phyloP scores from a whole-genome alignment of 1,139 yeast genomes.

The Suhomyces anneliseae region DNA sequence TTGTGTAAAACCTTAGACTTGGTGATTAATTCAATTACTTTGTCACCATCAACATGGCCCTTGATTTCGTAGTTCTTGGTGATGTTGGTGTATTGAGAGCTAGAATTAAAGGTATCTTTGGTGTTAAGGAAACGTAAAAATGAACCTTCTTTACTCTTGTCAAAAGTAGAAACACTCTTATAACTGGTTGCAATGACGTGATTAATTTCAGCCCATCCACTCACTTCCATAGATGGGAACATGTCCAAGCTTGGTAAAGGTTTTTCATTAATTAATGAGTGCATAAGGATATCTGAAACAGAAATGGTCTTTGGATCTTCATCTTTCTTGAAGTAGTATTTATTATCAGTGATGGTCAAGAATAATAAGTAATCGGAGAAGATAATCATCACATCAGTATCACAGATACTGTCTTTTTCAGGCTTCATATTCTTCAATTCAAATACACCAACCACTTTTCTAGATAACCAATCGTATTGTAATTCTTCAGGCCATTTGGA shows the following conservation, averaged over 20 bases:
- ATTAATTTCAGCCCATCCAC: conserved; percentile 66
- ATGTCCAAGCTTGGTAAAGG: conserved; percentile 56
- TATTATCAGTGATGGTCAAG: conserved; percentile 49
- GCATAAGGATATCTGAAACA: conserved; percentile 81
- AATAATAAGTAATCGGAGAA: conserved; percentile 80
- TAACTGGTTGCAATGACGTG: conserved; percentile 51
- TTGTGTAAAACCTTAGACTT: conserved; percentile 81
- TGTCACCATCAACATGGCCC: conserved; percentile 19
- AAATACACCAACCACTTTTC: conserved; percentile 82
- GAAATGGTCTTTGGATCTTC: conserved; percentile 53
- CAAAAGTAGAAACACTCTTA: conserved; percentile 21
- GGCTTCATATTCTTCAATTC: conserved; percentile 46
- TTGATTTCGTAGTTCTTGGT: conserved; percentile 28
- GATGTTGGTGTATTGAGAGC: conserved; percentile 9
- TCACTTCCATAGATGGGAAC: conserved; percentile 69
- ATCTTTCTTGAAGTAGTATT: conserved; percentile 27
- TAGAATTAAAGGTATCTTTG: conserved; percentile 26
- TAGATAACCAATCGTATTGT: conserved; percentile 83
- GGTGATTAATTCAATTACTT: conserved; percentile 64
- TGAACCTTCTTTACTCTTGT: conserved; percentile 15
- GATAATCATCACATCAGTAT: conserved; percentile 60
- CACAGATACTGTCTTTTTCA: conserved; percentile 23
- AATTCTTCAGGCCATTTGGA: conserved; percentile 83
- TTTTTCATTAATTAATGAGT: conserved; percentile 81
- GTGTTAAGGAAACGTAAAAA: conserved; percentile 30